A percentile compares a stretch with the other conserved stretches of the same genome.
Evolutionary conservation across 768 basidiomycete genomes (phyloP).

Genomic region (Rubroboletus satanas): DNA sequence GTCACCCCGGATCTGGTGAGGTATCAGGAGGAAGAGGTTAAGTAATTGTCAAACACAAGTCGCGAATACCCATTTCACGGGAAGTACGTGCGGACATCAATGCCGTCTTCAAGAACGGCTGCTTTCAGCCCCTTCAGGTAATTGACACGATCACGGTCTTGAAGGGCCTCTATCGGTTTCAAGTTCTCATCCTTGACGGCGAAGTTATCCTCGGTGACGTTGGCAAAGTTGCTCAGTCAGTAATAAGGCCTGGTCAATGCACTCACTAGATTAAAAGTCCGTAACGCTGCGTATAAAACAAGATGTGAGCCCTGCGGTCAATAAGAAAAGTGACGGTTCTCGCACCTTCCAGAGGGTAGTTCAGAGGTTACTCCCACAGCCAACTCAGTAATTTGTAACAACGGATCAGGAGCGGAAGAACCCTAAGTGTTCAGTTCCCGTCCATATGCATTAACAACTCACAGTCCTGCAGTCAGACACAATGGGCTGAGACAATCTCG

Average conservation of each 20-base stretch:
- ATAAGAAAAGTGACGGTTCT: background rate
- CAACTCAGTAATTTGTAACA: background rate
- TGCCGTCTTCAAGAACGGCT: slow-evolving; percentile 60
- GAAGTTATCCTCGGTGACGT: slow-evolving; percentile 75
- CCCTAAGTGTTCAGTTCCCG: background rate
- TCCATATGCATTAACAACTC: slow-evolving; percentile 20
- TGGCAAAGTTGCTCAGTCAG: slow-evolving; percentile 18
- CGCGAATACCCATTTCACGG: slow-evolving; percentile 53
- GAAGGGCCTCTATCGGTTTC: slow-evolving; percentile 48
- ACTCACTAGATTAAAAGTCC: slow-evolving; percentile 52
- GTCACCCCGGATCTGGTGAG: slow-evolving; percentile 66
- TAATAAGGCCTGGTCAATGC: no score
- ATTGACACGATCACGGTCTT: slow-evolving; percentile 60
- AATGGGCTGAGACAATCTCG: slow-evolving; percentile 42
- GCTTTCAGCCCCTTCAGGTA: slow-evolving; percentile 61
- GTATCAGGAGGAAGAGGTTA: slow-evolving; percentile 41
- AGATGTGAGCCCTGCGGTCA: background rate
- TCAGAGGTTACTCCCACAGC: slow-evolving; percentile 42
- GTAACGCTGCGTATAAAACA: slow-evolving; percentile 35
- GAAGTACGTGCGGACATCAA: slow-evolving; percentile 61
- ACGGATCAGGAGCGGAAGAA: slow-evolving; percentile 34
- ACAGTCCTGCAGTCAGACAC: slow-evolving; percentile 67
- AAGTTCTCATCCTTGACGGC: slow-evolving; percentile 61
- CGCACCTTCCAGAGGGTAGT: slow-evolving; percentile 65
- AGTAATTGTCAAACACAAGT: background rate